Conservation (phyloP, 805 yeast species). For the Pichia pseudocactophila region DNA sequence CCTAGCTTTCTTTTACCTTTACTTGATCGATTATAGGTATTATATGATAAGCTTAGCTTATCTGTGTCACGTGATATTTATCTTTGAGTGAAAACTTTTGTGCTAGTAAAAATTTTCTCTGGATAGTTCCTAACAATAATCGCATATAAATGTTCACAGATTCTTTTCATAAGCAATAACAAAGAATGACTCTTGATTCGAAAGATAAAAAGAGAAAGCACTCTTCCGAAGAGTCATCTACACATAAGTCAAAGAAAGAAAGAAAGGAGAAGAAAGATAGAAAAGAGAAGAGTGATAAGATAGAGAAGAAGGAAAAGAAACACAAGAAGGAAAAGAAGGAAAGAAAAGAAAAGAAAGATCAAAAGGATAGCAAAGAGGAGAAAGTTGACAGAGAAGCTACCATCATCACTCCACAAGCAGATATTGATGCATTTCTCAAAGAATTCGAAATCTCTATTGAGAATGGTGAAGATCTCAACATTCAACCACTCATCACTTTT, state of each 20-base stretch:
- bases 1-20: no score
- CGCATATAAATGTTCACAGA: no score
- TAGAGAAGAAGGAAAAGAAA: constrained; percentile 31
- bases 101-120: no score
- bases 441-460: constrained; percentile 75
- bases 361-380: not conserved
- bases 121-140: no score
- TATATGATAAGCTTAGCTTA: no score
- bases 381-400: no score
- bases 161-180: no score
- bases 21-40: no score
- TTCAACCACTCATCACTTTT: constrained; percentile 67
- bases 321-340: constrained; percentile 28
- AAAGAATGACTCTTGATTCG: constrained; percentile 21
- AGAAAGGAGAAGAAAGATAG: constrained; percentile 27
- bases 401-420: constrained; percentile 35
- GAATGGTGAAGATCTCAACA: constrained; percentile 43
- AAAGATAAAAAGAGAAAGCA: constrained; percentile 25
- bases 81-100: constrained; percentile 1
- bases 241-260: constrained; percentile 25
- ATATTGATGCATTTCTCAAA: constrained; percentile 51
- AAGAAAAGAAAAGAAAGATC: constrained; percentile 18
- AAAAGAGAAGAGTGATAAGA: constrained; percentile 32
- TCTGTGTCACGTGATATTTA: not conserved
- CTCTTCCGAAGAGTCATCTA: constrained; percentile 19